These are phyloP conservation scores for Fomitopsis pinicola DNA, from an alignment of 1,284 basidiomycete species.

Conservation along the genomic window DNA sequence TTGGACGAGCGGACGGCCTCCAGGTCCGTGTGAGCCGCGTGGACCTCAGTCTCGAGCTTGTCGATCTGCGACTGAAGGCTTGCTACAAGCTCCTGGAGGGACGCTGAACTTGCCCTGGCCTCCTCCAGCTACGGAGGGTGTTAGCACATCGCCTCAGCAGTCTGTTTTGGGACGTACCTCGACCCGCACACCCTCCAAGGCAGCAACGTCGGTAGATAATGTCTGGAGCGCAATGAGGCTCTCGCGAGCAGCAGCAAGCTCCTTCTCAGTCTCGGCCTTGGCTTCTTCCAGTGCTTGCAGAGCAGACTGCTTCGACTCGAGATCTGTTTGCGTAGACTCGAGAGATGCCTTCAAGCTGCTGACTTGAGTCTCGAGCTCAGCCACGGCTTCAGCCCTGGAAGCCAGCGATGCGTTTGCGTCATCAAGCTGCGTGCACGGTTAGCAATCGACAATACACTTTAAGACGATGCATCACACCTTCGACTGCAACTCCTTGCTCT, in stretches of 20 bases:
- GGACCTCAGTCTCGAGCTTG: slow-evolving; percentile 46
- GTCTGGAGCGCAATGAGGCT: slow-evolving; percentile 38
- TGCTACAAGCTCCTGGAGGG: slow-evolving; percentile 43
- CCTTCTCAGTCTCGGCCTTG: slow-evolving; percentile 43
- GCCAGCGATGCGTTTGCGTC: slow-evolving; percentile 50
- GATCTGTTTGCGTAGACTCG: slow-evolving; percentile 42
- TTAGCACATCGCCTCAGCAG: neutral
- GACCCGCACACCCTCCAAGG: slow-evolving; percentile 37
- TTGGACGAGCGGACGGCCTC: slow-evolving; percentile 45
- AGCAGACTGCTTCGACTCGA: slow-evolving; percentile 39
- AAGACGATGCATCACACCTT: slow-evolving; percentile 40
- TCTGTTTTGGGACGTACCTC: slow-evolving; percentile 39
- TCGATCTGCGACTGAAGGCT: slow-evolving; percentile 48
- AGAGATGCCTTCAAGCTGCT: slow-evolving; percentile 47
- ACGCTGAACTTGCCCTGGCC: slow-evolving; percentile 35
- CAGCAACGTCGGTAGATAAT: slow-evolving; percentile 33
- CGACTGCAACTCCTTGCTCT: slow-evolving; percentile 53
- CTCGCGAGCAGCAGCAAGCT: slow-evolving; percentile 41
- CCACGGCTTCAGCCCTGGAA: slow-evolving; percentile 44
- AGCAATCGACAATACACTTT: slow-evolving; percentile 8
- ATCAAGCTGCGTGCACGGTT: slow-evolving; percentile 43
- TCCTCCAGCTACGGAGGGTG: slow-evolving; percentile 42
- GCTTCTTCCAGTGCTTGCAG: slow-evolving; percentile 44
- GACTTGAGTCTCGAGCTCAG: slow-evolving; percentile 49
- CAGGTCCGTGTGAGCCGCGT: slow-evolving; percentile 48